phyloP scores from a whole-genome alignment of 306 rosid genomes.

The Acacia acuminata region DNA sequence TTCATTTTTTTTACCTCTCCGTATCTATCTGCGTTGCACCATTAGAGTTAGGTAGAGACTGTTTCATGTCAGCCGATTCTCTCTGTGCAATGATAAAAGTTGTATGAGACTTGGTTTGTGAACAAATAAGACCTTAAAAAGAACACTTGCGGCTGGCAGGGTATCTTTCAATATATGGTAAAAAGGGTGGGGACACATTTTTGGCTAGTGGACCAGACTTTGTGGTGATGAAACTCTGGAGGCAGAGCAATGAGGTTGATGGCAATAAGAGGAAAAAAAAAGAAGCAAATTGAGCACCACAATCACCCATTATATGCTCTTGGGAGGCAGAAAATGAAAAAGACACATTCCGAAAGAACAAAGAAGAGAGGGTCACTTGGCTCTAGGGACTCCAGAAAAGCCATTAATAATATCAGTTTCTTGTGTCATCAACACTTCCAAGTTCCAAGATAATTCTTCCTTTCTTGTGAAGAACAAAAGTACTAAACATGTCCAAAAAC shows the following conservation, averaged over 20 bases:
- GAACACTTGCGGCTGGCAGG: constrained; percentile 21
- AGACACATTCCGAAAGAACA: neutral
- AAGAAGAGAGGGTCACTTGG: neutral
- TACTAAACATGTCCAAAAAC: neutral
- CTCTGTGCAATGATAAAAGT: neutral
- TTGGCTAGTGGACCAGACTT: constrained; percentile 12
- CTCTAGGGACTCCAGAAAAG: neutral
- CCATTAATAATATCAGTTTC: neutral
- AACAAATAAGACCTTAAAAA: constrained; percentile 1
- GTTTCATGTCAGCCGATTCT: neutral
- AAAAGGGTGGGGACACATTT: neutral
- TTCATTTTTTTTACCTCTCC: constrained; percentile 18
- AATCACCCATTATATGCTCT: neutral
- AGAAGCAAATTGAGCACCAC: neutral
- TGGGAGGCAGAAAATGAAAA: neutral
- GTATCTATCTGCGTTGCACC: neutral
- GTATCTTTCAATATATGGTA: constrained; percentile 12
- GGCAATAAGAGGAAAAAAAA: neutral
- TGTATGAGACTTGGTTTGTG: neutral
- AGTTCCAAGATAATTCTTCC: neutral
- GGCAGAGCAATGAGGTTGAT: neutral
- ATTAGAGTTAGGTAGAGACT: neutral
- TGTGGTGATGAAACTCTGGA: neutral
- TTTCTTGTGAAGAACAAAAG: neutral
- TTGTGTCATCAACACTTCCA: no score